Evolutionary conservation across 106 monocot species (phyloP).

Genomic region (Platanthera guangdongensis): DNA sequence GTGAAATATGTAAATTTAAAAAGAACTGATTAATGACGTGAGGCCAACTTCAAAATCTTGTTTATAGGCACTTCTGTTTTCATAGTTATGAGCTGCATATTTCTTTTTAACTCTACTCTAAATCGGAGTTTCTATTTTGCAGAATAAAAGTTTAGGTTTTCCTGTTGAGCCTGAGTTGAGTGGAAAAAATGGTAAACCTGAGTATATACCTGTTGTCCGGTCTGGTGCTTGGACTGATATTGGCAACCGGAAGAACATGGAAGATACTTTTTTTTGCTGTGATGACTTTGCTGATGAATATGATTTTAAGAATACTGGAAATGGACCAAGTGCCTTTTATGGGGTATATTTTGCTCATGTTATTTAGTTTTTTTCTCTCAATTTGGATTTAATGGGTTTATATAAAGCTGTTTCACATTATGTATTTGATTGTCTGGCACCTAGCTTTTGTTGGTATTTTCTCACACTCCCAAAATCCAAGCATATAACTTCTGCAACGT

Average conservation of each 20-base stretch:
- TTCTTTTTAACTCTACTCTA: not conserved
- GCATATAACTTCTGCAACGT: not conserved
- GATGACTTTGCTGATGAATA: constrained; percentile 51
- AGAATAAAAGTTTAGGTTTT: constrained; percentile 26
- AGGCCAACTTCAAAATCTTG: not conserved
- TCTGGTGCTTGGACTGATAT: constrained; percentile 85
- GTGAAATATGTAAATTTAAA: not conserved
- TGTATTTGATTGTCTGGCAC: not conserved
- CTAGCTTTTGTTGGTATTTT: not conserved
- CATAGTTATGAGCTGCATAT: not conserved
- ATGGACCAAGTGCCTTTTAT: constrained; percentile 70
- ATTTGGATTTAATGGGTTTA: too few species aligned
- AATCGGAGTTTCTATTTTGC: constrained; percentile 11
- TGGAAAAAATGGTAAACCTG: constrained; percentile 22
- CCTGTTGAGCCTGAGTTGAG: constrained; percentile 26
- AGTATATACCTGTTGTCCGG: constrained; percentile 56
- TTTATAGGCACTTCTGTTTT: not conserved
- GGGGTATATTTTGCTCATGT: constrained; percentile 41
- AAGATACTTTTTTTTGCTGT: constrained; percentile 70
- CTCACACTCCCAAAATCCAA: not conserved
- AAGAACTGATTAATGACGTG: not conserved
- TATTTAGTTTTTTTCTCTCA: not conserved
- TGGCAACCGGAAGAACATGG: constrained; percentile 67
- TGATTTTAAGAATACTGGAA: constrained; percentile 30
- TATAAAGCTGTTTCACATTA: not conserved